These are phyloP conservation scores for Penicillium sclerotigenum DNA, from an alignment of 2,329 filamentous ascomycete genomes.

Conservation along the genomic window DNA sequence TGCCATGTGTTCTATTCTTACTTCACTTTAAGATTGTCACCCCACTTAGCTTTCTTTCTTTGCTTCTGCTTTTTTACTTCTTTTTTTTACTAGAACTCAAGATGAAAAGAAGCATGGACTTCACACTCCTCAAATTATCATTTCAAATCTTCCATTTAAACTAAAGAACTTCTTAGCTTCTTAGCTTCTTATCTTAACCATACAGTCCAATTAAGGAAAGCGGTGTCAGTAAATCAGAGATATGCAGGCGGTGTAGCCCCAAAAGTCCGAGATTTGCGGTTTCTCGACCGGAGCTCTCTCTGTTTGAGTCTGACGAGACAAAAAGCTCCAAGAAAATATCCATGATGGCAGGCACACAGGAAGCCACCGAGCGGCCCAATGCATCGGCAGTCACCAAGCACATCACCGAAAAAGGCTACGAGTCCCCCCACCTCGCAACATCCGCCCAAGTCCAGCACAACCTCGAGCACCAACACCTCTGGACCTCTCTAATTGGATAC, in stretches of 20 bases:
- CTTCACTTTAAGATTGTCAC: slow-evolving; percentile 19
- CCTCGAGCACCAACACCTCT: slow-evolving; percentile 61
- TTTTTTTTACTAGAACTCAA: slow-evolving; percentile 10
- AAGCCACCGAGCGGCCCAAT: slow-evolving; percentile 2
- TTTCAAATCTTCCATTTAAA: neutral
- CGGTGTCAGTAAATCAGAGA: slow-evolving; percentile 2
- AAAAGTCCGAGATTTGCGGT: slow-evolving; percentile 3
- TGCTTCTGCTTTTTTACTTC: slow-evolving; percentile 8
- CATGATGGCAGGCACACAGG: slow-evolving; percentile 16
- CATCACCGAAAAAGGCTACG: slow-evolving; percentile 30
- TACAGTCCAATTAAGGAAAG: slow-evolving; percentile 7
- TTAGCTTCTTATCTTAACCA: neutral
- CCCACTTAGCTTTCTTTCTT: slow-evolving; percentile 11
- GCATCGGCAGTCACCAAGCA: slow-evolving; percentile 43
- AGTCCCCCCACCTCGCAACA: slow-evolving; percentile 42
- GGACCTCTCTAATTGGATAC: slow-evolving; percentile 56
- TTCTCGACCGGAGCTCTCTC: neutral
- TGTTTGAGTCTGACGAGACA: neutral
- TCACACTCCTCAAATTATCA: neutral
- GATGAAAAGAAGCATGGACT: neutral
- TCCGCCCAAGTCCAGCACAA: slow-evolving; percentile 61
- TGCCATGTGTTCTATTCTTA: slow-evolving; percentile 44
- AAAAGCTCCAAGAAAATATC: neutral
- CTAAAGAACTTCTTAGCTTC: neutral
- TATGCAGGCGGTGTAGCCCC: slow-evolving; percentile 9